These are phyloP conservation scores for Acacia crassicarpa DNA, from an alignment of 306 rosid genomes.

Conservation along the genomic window DNA sequence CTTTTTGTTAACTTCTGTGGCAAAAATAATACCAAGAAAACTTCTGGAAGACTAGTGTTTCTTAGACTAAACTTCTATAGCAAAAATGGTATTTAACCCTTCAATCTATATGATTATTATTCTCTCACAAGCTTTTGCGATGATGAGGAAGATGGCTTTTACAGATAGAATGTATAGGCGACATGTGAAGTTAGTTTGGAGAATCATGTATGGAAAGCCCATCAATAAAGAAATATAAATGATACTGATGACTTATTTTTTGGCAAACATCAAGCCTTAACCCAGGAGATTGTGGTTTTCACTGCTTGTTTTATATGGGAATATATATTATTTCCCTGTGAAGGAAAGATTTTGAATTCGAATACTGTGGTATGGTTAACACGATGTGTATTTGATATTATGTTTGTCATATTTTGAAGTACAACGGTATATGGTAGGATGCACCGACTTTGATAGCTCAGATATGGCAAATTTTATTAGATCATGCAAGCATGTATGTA, in stretches of 20 bases:
- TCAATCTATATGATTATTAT: not conserved
- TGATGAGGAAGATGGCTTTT: not conserved
- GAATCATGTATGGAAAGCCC: not conserved
- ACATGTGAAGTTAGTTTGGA: not conserved
- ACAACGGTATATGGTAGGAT: too few relatives aligned
- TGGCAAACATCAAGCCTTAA: not conserved
- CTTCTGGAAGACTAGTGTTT: too few relatives aligned
- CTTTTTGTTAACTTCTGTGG: too few relatives aligned
- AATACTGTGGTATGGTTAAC: too few relatives aligned
- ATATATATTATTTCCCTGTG: not conserved
- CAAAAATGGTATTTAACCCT: not conserved
- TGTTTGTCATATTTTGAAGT: too few relatives aligned
- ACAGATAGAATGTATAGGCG: not conserved
- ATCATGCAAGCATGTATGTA: too few relatives aligned
- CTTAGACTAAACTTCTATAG: too few relatives aligned
- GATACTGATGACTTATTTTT: not conserved
- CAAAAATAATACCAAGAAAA: too few relatives aligned
- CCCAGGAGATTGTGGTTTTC: not conserved
- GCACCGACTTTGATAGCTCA: too few relatives aligned
- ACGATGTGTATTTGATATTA: too few relatives aligned
- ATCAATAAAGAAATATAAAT: not conserved
- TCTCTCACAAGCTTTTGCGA: not conserved
- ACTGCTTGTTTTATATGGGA: not conserved
- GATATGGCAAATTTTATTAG: too few relatives aligned
- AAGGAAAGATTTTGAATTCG: not conserved